These are phyloP conservation scores for Didymosphaeria variabile DNA, from an alignment of 2,329 filamentous ascomycete species.

Conservation along the genomic window DNA sequence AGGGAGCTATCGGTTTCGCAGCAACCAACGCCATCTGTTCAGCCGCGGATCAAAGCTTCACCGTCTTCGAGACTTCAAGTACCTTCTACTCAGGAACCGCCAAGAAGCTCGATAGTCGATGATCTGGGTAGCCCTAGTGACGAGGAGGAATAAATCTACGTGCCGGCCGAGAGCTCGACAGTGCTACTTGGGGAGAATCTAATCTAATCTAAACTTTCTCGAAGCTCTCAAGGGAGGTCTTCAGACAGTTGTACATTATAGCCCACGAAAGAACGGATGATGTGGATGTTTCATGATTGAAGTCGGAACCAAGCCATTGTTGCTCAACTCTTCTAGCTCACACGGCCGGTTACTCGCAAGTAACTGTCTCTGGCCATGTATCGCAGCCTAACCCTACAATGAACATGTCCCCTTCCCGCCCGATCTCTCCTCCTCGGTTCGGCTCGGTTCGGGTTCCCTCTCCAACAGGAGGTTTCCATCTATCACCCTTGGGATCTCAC, in stretches of 20 bases:
- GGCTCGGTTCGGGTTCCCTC: neutral
- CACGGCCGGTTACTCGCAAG: neutral
- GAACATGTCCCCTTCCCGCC: neutral
- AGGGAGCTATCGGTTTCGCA: slow-evolving; percentile 4
- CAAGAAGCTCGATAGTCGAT: slow-evolving; percentile 29
- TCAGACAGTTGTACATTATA: slow-evolving; percentile 12
- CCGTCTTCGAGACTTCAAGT: slow-evolving; percentile 16
- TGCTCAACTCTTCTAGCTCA: neutral
- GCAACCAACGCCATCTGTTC: neutral
- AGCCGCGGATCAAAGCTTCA: neutral
- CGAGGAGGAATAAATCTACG: slow-evolving; percentile 21
- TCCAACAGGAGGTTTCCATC: neutral
- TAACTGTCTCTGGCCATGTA: neutral
- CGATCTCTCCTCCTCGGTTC: neutral
- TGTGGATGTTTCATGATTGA: neutral
- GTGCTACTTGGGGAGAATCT: neutral
- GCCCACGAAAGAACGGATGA: neutral
- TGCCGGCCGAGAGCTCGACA: no score
- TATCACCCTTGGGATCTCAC: neutral
- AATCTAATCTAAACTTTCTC: neutral
- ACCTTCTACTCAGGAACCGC: slow-evolving; percentile 23
- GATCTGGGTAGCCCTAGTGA: slow-evolving; percentile 34
- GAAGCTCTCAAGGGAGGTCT: neutral
- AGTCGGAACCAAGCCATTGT: neutral
- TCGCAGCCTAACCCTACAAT: neutral